Conservation (phyloP, 2,329 filamentous ascomycete species). For the Colletotrichum higginsianum region DNA sequence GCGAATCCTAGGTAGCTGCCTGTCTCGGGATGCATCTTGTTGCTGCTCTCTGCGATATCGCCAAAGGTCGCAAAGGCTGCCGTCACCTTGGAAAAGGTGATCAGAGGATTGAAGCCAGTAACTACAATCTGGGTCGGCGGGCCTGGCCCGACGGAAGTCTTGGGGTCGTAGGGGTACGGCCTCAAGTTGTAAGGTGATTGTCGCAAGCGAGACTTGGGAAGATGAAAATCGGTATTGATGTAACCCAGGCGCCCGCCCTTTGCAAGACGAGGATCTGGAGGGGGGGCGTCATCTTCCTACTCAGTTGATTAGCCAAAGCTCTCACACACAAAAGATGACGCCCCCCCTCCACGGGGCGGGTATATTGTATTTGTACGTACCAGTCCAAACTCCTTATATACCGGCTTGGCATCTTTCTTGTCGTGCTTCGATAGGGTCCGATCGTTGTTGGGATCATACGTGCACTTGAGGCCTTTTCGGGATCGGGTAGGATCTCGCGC, state of each 20-base stretch:
- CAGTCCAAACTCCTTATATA: slow-evolving; percentile 75
- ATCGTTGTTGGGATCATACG: slow-evolving; percentile 73
- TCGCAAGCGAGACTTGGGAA: slow-evolving; percentile 79
- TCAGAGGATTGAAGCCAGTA: slow-evolving; percentile 94
- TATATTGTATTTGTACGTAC: slow-evolving; percentile 71
- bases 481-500: slow-evolving; percentile 70
- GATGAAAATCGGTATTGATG: slow-evolving; percentile 79
- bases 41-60: slow-evolving; percentile 90
- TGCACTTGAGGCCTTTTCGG: slow-evolving; percentile 71
- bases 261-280: slow-evolving; percentile 86
- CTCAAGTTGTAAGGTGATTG: slow-evolving; percentile 84
- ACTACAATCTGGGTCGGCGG: slow-evolving; percentile 93
- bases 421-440: slow-evolving; percentile 63
- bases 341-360: slow-evolving; percentile 62
- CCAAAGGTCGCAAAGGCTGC: slow-evolving; percentile 86
- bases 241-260: slow-evolving; percentile 76
- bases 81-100: slow-evolving; percentile 82
- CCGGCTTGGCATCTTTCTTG: slow-evolving; percentile 71
- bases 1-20: slow-evolving; percentile 96
- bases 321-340: slow-evolving; percentile 71
- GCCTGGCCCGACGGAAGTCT: slow-evolving; percentile 88
- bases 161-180: slow-evolving; percentile 85
- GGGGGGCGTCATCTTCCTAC: slow-evolving; percentile 84
- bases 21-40: slow-evolving; percentile 94
- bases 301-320: slow-evolving; percentile 72